These are phyloP conservation scores for Coemansia sp. DNA, from an alignment of 192 early-diverging fungal species.

Conservation along the genomic window DNA sequence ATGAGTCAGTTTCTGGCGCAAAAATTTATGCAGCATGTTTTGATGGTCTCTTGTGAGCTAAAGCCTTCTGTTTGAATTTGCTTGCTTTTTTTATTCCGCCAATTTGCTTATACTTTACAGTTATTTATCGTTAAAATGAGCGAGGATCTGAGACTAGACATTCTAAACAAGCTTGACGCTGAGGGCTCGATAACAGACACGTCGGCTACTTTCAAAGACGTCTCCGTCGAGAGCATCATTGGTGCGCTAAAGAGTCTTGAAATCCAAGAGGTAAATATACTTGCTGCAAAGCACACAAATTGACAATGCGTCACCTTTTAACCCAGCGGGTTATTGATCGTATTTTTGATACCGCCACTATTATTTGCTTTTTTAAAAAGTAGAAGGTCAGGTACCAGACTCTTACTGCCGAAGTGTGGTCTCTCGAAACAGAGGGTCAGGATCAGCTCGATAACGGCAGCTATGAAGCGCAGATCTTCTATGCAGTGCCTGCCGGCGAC, in stretches of 20 bases:
- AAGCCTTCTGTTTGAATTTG: background rate
- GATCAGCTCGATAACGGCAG: constrained; percentile 84
- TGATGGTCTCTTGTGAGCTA: no score
- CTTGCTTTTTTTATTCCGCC: background rate
- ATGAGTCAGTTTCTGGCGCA: no score
- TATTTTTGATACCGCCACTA: no score
- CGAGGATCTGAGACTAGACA: constrained; percentile 47
- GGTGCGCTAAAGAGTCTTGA: constrained; percentile 84
- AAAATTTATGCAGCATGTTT: no score
- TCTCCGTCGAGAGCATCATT: constrained; percentile 67
- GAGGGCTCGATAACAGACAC: constrained; percentile 72
- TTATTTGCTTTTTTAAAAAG: background rate
- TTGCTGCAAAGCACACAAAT: background rate
- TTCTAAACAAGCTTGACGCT: constrained; percentile 62
- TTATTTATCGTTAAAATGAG: constrained; percentile 27
- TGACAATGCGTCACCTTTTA: background rate
- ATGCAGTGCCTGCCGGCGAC: constrained; percentile 75
- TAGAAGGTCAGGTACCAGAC: constrained; percentile 79
- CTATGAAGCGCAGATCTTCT: constrained; percentile 91
- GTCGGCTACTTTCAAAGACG: constrained; percentile 60
- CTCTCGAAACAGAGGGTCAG: constrained; percentile 84
- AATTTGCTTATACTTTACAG: constrained; percentile 4
- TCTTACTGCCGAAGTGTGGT: constrained; percentile 78
- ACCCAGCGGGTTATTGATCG: background rate
- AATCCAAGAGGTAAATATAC: constrained; percentile 73